Conservation (phyloP, 805 yeast species). For the Isabelozyma gotoi region DNA sequence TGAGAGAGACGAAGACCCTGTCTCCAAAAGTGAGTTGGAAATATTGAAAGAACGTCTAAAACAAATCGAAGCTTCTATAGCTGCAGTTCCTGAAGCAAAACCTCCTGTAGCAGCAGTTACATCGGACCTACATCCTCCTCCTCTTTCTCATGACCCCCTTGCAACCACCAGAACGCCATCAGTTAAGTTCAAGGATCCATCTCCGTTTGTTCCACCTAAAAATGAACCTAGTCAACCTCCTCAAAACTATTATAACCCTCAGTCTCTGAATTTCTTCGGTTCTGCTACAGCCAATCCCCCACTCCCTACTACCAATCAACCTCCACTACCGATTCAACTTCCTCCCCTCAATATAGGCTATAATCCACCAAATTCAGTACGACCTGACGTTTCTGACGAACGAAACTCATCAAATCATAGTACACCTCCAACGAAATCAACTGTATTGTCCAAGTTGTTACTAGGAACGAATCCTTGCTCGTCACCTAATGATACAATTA, state of each 20-base stretch:
- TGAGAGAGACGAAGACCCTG: not conserved
- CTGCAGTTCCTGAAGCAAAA: conserved; percentile 5
- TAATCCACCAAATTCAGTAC: not conserved
- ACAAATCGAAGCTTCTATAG: conserved; percentile 13
- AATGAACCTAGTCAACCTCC: not conserved
- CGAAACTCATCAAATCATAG: not conserved
- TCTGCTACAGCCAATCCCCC: not conserved
- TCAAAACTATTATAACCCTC: not conserved
- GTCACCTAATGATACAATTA: conserved; percentile 28
- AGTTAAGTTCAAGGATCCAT: not conserved
- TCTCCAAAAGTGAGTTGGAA: conserved; percentile 12
- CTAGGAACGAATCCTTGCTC: conserved; percentile 26
- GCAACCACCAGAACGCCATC: not conserved
- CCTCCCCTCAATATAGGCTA: conserved; percentile 8
- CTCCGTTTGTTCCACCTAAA: too few species aligned
- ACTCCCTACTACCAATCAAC: not conserved
- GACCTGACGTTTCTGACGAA: not conserved
- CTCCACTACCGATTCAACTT: conserved; percentile 3
- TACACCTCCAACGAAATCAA: not conserved
- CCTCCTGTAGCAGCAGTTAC: conserved; percentile 1
- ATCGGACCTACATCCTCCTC: not conserved
- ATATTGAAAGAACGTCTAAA: conserved; percentile 16
- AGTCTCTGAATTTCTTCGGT: not conserved
- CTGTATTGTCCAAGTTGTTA: not conserved
- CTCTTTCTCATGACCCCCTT: not conserved